Percentiles rank a stretch among this genome's conserved stretches.
These are phyloP conservation scores for Coemansia sp. DNA, from an alignment of 192 early-diverging fungal species.

Conservation along the genomic window DNA sequence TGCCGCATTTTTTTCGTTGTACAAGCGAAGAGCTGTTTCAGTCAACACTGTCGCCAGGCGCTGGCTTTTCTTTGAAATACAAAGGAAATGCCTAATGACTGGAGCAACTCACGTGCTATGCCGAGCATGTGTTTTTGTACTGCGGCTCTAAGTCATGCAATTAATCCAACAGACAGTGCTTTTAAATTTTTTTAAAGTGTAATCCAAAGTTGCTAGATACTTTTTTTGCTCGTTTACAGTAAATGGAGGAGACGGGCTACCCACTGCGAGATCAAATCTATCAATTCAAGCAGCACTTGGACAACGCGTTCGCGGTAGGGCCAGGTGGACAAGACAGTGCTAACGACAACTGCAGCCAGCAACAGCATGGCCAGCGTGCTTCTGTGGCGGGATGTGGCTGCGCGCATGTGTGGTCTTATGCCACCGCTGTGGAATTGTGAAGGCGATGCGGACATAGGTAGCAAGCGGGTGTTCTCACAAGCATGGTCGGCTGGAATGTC, in stretches of 20 bases:
- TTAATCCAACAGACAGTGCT: too few species aligned
- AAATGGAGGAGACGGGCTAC: constrained; percentile 30
- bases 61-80: background rate
- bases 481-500: constrained; percentile 17
- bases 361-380: constrained; percentile 16
- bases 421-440: background rate
- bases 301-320: constrained; percentile 36
- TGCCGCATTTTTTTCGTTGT: background rate
- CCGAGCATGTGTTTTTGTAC: too few species aligned
- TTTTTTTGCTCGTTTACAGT: background rate
- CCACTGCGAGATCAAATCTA: constrained; percentile 47
- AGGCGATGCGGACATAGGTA: constrained; percentile 3
- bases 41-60: background rate
- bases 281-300: constrained; percentile 27
- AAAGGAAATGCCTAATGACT: background rate
- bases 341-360: constrained; percentile 17
- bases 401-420: background rate
- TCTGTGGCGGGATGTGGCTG: background rate
- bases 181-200: too few species aligned
- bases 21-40: background rate
- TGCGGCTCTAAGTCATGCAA: too few species aligned
- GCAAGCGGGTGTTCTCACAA: constrained; percentile 18
- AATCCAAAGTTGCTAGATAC: too few species aligned
- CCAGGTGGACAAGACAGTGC: constrained; percentile 30
- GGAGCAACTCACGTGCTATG: background rate